phyloP scores from a whole-genome alignment of 768 basidiomycete species.

The Xerocomellus amylosporus region DNA sequence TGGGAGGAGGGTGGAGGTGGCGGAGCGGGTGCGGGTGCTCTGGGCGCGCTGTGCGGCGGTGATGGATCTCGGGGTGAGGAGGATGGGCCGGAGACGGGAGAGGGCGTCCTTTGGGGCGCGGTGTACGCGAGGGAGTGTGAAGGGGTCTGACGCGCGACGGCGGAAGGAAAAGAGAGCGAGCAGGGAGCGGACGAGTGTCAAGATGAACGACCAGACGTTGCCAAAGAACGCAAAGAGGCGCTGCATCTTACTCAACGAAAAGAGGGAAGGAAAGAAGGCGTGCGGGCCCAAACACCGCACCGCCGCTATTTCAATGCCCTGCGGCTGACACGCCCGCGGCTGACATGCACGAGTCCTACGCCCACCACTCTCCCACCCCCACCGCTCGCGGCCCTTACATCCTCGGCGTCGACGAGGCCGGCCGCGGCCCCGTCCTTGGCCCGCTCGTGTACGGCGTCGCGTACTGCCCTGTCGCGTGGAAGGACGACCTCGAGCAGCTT shows the following conservation, averaged over 20 bases:
- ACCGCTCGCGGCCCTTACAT: conserved; percentile 79
- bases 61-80: conserved; percentile 17
- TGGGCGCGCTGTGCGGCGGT: conserved; percentile 1
- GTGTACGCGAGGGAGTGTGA: conserved; percentile 6
- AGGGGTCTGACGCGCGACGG: conserved; percentile 11
- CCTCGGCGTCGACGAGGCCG: conserved; percentile 98
- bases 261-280: too few species aligned
- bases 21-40: conserved; percentile 9
- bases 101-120: conserved; percentile 8
- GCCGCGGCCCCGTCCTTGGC: conserved; percentile 91
- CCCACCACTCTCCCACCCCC: conserved; percentile 71
- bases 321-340: conserved; percentile 14
- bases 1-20: conserved; percentile 13
- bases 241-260: conserved; percentile 10
- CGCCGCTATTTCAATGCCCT: conserved; percentile 6
- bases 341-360: conserved; percentile 56
- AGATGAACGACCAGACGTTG: conserved; percentile 24
- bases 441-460: conserved; percentile 96
- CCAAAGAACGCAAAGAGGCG: conserved; percentile 21
- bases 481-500: conserved; percentile 66
- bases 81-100: conserved; percentile 19
- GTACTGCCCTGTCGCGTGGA: conserved; percentile 81
- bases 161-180: conserved; percentile 18
- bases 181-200: conserved; percentile 30
- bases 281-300: not conserved